Percentiles rank a stretch among this genome's conserved stretches.
These are phyloP conservation scores for Lentinula novae-zelandiae DNA, from an alignment of 1,284 basidiomycete genomes.

Conservation along the genomic window DNA sequence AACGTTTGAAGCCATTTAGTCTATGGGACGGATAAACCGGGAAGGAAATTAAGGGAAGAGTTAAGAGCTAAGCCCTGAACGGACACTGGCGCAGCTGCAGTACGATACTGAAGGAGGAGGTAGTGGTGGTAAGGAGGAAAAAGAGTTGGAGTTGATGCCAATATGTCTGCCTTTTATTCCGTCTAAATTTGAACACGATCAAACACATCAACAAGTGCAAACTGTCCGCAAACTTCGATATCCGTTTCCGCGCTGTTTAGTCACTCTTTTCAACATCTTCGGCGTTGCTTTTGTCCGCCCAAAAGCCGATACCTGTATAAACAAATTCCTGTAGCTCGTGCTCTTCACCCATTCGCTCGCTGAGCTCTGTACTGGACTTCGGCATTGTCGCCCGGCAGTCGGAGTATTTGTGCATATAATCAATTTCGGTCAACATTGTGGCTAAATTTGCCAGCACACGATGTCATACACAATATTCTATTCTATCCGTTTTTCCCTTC, in stretches of 20 bases:
- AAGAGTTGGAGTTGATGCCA: slow-evolving; percentile 22
- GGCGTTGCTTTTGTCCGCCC: background rate
- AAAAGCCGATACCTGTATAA: background rate
- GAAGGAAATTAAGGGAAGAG: slow-evolving; percentile 9
- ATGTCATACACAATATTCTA: no score
- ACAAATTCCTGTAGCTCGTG: background rate
- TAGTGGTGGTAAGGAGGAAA: slow-evolving; percentile 20
- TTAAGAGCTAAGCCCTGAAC: slow-evolving; percentile 12
- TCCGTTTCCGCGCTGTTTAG: background rate
- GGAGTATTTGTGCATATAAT: no score
- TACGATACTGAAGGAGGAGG: slow-evolving; percentile 11
- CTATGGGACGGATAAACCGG: slow-evolving; percentile 9
- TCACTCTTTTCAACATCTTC: background rate
- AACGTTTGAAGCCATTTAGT: slow-evolving; percentile 39
- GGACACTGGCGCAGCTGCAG: slow-evolving; percentile 9
- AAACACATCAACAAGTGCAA: slow-evolving; percentile 21
- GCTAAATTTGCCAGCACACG: no score
- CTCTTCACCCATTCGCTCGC: no score
- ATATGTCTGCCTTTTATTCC: slow-evolving; percentile 25
- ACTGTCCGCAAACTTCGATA: background rate
- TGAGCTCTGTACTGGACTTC: no score
- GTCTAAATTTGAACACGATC: slow-evolving; percentile 20
- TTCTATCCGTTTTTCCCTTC: no score
- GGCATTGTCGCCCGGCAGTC: no score
- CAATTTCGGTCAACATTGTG: no score